phyloP scores from a whole-genome alignment of 75 land plant species.

The Picea glauca region DNA sequence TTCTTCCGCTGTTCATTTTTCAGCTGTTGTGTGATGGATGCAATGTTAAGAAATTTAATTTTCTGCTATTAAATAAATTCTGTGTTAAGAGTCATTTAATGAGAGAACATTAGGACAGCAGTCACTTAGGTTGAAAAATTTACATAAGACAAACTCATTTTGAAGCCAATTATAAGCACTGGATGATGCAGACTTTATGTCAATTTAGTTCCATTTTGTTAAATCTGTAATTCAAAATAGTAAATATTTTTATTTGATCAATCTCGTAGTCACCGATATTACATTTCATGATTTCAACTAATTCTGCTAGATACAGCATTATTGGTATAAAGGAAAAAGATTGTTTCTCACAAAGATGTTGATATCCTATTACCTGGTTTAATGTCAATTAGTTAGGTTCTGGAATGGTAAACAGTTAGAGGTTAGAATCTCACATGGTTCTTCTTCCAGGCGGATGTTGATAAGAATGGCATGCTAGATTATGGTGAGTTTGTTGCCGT shows the following conservation, averaged over 20 bases:
- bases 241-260: background rate
- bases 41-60: no score
- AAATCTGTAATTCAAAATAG: background rate
- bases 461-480: slow-evolving; percentile 83
- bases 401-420: background rate
- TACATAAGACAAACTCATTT: background rate
- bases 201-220: background rate
- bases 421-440: background rate
- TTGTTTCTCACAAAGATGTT: background rate
- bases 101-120: no score
- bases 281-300: background rate
- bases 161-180: background rate
- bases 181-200: no score
- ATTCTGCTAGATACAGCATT: background rate
- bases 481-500: slow-evolving; percentile 89
- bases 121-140: no score
- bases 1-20: no score
- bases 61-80: no score
- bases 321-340: background rate
- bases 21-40: no score
- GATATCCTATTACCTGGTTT: background rate
- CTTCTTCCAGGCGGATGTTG: slow-evolving; percentile 67
- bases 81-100: no score
- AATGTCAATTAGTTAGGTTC: background rate
- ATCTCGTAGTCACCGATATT: background rate